Percentiles rank a stretch among this genome's conserved stretches.
These are phyloP conservation scores for Dichotomopilus funicola DNA, from an alignment of 2,329 filamentous ascomycete genomes.

Conservation along the genomic window DNA sequence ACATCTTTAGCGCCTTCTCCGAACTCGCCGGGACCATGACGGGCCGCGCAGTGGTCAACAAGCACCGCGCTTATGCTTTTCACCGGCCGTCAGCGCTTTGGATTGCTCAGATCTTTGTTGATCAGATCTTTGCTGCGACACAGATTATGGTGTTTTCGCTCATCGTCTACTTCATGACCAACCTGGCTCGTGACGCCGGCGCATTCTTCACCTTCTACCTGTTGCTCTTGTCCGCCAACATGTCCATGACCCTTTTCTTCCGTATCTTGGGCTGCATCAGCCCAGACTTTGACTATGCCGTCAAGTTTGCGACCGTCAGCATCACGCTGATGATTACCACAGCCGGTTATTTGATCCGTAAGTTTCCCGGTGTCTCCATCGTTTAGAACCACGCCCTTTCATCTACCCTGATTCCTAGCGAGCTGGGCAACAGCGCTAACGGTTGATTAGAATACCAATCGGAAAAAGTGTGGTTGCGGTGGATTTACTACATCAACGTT, in stretches of 20 bases:
- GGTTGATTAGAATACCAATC: conserved; percentile 3
- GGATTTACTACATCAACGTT: conserved; percentile 73
- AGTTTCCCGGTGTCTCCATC: background rate
- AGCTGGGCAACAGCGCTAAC: conserved; percentile 2
- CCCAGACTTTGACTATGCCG: conserved; percentile 77
- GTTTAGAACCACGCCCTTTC: background rate
- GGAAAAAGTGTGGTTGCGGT: conserved; percentile 72
- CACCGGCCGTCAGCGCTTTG: conserved; percentile 76
- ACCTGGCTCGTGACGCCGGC: conserved; percentile 60
- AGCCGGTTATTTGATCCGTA: conserved; percentile 70
- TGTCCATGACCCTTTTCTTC: conserved; percentile 73
- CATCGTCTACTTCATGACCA: conserved; percentile 75
- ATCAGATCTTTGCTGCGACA: conserved; percentile 62
- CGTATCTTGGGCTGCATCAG: conserved; percentile 67
- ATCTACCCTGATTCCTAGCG: background rate
- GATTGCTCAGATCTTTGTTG: conserved; percentile 76
- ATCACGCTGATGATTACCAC: conserved; percentile 80
- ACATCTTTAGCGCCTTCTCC: conserved; percentile 79
- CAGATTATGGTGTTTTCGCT: conserved; percentile 68
- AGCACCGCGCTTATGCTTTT: conserved; percentile 77
- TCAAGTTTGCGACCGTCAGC: conserved; percentile 71
- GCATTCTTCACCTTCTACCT: conserved; percentile 74
- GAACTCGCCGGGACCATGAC: conserved; percentile 71
- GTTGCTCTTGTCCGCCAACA: conserved; percentile 60
- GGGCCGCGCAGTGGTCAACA: conserved; percentile 71